Evolutionary conservation across 2,329 filamentous ascomycete species (phyloP).

Genomic region (Sordariomycetes sp.): DNA sequence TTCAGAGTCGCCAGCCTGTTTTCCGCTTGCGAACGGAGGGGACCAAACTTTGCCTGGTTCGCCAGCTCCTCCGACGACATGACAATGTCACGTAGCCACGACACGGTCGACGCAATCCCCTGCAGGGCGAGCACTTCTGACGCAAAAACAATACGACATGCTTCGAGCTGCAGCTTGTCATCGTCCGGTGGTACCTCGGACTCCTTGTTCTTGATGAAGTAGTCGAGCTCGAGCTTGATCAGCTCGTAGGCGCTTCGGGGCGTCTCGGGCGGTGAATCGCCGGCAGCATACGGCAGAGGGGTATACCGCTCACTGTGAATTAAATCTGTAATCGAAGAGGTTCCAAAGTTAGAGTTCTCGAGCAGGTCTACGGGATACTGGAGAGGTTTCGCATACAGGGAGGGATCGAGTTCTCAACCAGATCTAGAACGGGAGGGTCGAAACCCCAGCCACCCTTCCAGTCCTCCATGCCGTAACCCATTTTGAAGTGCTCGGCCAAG

Average conservation of each 20-base stretch:
- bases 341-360: conserved; percentile 21
- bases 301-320: conserved; percentile 50
- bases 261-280: conserved; percentile 25
- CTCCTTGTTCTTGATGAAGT: conserved; percentile 31
- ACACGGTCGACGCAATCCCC: conserved; percentile 21
- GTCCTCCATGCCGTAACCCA: conserved; percentile 51
- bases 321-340: conserved; percentile 31
- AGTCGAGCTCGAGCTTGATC: conserved; percentile 42
- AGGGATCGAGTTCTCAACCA: conserved; percentile 54
- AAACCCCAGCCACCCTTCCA: conserved; percentile 63
- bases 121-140: conserved; percentile 32
- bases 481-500: conserved; percentile 55
- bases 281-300: conserved; percentile 38
- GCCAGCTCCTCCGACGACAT: conserved; percentile 30
- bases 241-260: conserved; percentile 48
- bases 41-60: conserved; percentile 31
- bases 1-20: conserved; percentile 32
- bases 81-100: conserved; percentile 47
- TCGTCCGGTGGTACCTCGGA: conserved; percentile 29
- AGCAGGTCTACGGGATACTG: conserved; percentile 21
- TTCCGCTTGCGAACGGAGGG: conserved; percentile 30
- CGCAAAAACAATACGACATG: conserved; percentile 43
- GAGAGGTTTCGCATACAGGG: conserved; percentile 40
- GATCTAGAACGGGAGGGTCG: conserved; percentile 42
- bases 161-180: conserved; percentile 40